Base-by-base conservation (phyloP, 2,329 filamentous ascomycete genomes). In the Plectosphaerella cucumerina region DNA sequence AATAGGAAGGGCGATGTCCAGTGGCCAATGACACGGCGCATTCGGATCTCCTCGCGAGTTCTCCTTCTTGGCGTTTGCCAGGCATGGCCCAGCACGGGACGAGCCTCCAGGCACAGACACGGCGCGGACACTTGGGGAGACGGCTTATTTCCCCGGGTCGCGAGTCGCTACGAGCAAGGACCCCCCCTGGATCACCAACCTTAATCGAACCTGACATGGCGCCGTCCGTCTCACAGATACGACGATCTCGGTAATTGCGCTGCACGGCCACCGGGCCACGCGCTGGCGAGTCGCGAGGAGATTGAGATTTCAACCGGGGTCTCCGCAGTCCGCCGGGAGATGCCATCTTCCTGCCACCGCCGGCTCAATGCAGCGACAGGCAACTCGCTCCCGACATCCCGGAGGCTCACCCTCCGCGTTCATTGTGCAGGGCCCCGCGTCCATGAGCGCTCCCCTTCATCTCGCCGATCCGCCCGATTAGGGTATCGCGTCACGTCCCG, bases 401-500 rank as follows among this genome's bases (percentile, higher is more conserved):
- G 39, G 39, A 42, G 39, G 15, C n/a, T 20, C n/a, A 20, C 39
- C 39, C n/a, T 42, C 39, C 39, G 39, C 39, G n/a, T 17, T 18
- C 39, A n/a, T 18, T 42, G 26, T 18, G 39, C n/a, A 42, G n/a
- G 11, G 20, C 39, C 17, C 26, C 26, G 26, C 26, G 26, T 11
- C 26, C 26, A 31, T 31, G 26, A 31, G 35, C 39, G 21, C 47
- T 23, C 15, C 17, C 37, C 37, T 42, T 31, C 21, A 54, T 33
- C 26, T 41, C 37, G 44, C 17, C n/a, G 37, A 33, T 14, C n/a
- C 17, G 17, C 39, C 37, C 39, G 39, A 44, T 44, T 5, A 14
- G 4, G 39, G 52, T 11, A 52, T 14, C 18, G 23, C 17, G 18
- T 49, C 26, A 53, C 52, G 45, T 48, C 44, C 41, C 15, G 34